Evolutionary conservation across 2,329 filamentous ascomycete species (phyloP), one percentile per base, ranked within the genome.

Genomic region (Arthrobotrys iridis): DNA sequence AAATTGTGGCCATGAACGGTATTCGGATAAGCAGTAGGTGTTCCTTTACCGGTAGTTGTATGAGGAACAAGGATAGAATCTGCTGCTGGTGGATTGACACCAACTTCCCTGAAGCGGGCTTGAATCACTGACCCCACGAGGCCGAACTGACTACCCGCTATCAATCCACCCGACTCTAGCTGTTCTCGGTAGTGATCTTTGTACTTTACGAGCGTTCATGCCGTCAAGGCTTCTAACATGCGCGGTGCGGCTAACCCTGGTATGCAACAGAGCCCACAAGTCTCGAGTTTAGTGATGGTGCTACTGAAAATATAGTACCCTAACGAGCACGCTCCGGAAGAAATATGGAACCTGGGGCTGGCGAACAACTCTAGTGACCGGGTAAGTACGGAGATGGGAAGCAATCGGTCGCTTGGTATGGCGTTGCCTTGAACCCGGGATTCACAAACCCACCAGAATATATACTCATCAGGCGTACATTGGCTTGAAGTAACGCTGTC

Each of bases 311-410:
- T n/a, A 24, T n/a, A 24, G 30, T 59, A 59, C 26, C 55, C 30
- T 22, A 22, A 59, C 20, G 55, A 37, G 15, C 55, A 59, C 11
- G 43, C 33, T 5, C 55, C 55, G 35, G n/a, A 22, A 59, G 18
- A 59, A 59, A 26, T 59, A 59, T 13, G 35, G 55, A 7, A 33
- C 35, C 30, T 22, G 43, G 55, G 41, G 22, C 11, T 59, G 33
- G 15, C 35, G n/a, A n/a, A n/a, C n/a, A n/a, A n/a, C 55, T n/a
- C 20, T 18, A 24, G 35, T 59, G 15, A 22, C 35, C 2, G 18
- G 55, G n/a, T n/a, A n/a, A n/a, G 24, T 59, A 59, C 20, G 13
- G 15, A 26, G 30, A 59, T 59, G 55, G 55, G 33, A 41, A 59
- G 15, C 35, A 59, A 6, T 59, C 35, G 8, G 55, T 59, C 13